Evolutionary conservation across 768 basidiomycete species (phyloP).

Genomic region (Trametes cubensis): DNA sequence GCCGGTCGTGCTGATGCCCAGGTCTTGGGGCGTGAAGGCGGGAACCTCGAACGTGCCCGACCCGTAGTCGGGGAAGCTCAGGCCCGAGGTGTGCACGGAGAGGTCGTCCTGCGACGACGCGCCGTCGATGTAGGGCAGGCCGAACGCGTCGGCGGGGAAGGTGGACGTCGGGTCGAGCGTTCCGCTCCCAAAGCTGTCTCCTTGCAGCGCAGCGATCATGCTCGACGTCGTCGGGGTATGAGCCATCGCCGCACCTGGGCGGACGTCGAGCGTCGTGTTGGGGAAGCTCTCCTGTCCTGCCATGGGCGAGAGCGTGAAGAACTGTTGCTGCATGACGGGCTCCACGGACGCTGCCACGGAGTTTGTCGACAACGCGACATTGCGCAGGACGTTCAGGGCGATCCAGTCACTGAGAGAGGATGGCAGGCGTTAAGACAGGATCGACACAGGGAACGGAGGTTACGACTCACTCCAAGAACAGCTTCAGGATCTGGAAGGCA

Average conservation of each 20-base stretch:
- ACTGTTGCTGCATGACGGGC: constrained; percentile 89
- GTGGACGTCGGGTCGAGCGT: constrained; percentile 65
- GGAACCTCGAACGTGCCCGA: constrained; percentile 67
- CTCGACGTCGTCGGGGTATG: constrained; percentile 88
- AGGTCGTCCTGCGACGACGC: constrained; percentile 67
- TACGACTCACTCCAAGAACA: constrained; percentile 80
- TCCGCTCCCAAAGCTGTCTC: constrained; percentile 67
- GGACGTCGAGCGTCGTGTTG: constrained; percentile 56
- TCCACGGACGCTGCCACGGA: constrained; percentile 92
- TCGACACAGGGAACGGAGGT: constrained; percentile 14
- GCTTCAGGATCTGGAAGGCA: constrained; percentile 88
- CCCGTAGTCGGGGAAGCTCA: constrained; percentile 74
- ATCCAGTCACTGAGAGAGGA: constrained; percentile 77
- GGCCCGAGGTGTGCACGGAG: constrained; percentile 60
- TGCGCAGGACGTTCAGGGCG: constrained; percentile 84
- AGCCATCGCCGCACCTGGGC: constrained; percentile 65
- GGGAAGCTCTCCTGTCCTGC: constrained; percentile 78
- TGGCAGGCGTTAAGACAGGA: constrained; percentile 14
- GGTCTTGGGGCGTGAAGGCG: constrained; percentile 66
- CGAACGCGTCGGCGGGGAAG: constrained; percentile 72
- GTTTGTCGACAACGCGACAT: constrained; percentile 86
- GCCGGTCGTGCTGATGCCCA: constrained; percentile 56
- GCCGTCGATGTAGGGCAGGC: constrained; percentile 78
- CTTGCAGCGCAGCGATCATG: constrained; percentile 87
- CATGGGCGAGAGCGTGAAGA: constrained; percentile 88